Base-by-base conservation (phyloP, 441 rosid genomes). In the Populus hybrid region DNA sequence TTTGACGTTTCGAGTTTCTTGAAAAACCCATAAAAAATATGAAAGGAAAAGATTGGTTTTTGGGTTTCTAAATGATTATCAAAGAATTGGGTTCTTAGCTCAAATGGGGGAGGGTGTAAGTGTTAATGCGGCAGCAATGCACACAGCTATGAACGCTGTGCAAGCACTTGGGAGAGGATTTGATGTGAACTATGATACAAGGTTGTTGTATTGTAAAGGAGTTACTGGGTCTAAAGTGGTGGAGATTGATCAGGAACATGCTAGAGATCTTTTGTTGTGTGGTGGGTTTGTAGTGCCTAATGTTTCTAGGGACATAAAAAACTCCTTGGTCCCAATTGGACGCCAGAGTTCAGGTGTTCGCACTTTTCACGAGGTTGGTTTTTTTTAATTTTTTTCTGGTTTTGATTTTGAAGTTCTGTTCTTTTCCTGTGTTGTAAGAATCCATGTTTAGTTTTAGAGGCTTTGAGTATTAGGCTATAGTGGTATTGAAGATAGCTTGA, bases 151-250 rank as follows among this genome's bases (percentile, higher is more conserved):
- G 64, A 89, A 86, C 81, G 85, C 94, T 1, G 92, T 89, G 45
- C 89, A 86, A 80, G 94, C 91, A 6, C 75, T 92, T 29, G 97
- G 97, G 50, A 86, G 91, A 75, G 97, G 97, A 7, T 92, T 92
- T 69, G 97, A 90, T 85, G 94, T 87, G 53, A 92, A 89, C 78
- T 89, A 76, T 45, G 94, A 92, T 80, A 87, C 93, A 42, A 88
- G 97, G 88, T 78, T 92, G 81, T 70, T 92, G 81, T 90, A 92
- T 45, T 92, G 97, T 77, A 92, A 92, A 80, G 96, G 94, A 18
- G 80, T 79, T 21, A 81, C 84, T 0, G 94, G 90, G 65, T 84
- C 88, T 69, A 81, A 88, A 78, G 72, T 89, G 7, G 89, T 92
- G 56, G 88, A 88, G 81, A 79, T 89, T 74, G 94, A 90, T 73